Evolutionary conservation across 257 asterid species (phyloP).

Genomic region (Przewalskia tangutica): DNA sequence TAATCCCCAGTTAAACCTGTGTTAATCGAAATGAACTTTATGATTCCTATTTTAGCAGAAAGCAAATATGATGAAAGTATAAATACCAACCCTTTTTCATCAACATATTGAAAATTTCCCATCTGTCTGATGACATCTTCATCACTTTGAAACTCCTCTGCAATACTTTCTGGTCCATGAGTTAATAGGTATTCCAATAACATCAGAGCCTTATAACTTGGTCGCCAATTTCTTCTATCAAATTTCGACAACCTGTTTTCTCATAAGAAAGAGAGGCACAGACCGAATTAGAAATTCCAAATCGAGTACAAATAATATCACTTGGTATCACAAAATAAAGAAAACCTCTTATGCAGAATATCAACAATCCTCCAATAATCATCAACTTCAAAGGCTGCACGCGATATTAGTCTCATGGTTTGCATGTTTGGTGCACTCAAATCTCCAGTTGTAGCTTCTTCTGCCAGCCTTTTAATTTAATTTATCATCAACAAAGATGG

Average conservation of each 20-base stretch:
- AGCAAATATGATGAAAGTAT: not conserved
- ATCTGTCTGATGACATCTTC: conserved; percentile 39
- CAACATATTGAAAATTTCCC: conserved; percentile 43
- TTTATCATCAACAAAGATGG: not conserved
- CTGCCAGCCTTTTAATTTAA: conserved; percentile 40
- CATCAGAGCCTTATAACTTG: conserved; percentile 50
- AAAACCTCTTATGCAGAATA: conserved; percentile 58
- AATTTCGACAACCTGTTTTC: conserved; percentile 48
- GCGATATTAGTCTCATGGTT: conserved; percentile 58
- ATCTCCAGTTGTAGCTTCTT: conserved; percentile 63
- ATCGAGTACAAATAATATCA: not conserved
- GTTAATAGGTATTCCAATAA: conserved; percentile 68
- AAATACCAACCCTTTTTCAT: conserved; percentile 50
- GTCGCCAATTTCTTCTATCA: conserved; percentile 59
- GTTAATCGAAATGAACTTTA: not conserved
- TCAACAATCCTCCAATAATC: conserved; percentile 71
- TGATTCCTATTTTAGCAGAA: not conserved
- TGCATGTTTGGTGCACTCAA: conserved; percentile 40
- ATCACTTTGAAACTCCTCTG: conserved; percentile 64
- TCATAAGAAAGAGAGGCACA: not conserved
- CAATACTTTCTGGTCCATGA: conserved; percentile 69
- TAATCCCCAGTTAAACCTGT: conserved; percentile 78
- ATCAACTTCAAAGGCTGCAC: conserved; percentile 90
- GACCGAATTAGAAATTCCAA: not conserved
- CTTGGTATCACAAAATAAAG: no score